Conservation (phyloP, 129 eudicot genomes). For the Logfia minima region DNA sequence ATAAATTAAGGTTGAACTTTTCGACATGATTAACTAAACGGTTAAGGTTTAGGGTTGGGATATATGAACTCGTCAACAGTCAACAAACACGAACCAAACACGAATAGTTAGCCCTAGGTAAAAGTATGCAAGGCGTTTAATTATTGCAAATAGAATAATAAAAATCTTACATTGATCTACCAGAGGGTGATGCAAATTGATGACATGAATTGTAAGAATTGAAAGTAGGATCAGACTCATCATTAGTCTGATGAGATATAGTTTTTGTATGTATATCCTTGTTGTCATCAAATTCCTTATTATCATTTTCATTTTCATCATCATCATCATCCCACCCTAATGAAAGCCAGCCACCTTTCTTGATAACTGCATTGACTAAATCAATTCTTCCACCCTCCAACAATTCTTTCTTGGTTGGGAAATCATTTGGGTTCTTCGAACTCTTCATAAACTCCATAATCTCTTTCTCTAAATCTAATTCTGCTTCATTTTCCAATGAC, state of each 20-base stretch:
- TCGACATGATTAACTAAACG: neutral
- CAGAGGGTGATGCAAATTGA: conserved; percentile 50
- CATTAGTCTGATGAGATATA: conserved; percentile 13
- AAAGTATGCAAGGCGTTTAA: neutral
- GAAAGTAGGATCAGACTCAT: conserved; percentile 22
- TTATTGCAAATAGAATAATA: neutral
- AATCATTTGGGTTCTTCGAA: conserved; percentile 58
- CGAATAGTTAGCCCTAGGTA: neutral
- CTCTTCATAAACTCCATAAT: conserved; percentile 70
- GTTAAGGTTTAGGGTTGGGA: neutral
- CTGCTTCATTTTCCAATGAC: conserved; percentile 42
- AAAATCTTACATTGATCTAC: conserved; percentile 64
- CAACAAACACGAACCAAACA: neutral
- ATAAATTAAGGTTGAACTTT: neutral
- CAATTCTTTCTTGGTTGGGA: conserved; percentile 66
- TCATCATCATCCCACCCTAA: conserved; percentile 65
- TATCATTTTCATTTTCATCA: conserved; percentile 30
- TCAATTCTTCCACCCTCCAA: conserved; percentile 62
- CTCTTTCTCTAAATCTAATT: conserved; percentile 58
- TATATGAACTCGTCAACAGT: too few species aligned
- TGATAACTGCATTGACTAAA: conserved; percentile 60
- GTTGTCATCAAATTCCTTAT: conserved; percentile 26
- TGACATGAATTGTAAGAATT: neutral
- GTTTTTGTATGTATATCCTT: conserved; percentile 38
- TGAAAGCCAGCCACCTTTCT: conserved; percentile 78